Conservation (phyloP, 495 filamentous ascomycete species). For the Emericellopsis terricola region DNA sequence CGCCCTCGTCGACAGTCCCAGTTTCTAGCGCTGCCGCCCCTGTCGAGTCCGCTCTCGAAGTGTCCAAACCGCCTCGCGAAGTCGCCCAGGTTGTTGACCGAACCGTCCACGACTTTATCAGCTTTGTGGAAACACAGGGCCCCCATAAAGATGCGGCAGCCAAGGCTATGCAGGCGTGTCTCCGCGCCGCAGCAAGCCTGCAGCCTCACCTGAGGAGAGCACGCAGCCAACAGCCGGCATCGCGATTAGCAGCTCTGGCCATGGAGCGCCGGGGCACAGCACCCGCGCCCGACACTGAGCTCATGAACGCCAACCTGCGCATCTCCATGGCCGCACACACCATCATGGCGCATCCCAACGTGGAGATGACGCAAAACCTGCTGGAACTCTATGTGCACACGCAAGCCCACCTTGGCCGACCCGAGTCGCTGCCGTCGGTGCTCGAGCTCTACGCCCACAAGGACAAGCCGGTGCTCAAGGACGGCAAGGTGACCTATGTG, state of each 20-base stretch:
- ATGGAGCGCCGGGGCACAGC: constrained; percentile 5
- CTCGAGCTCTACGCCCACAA: constrained; percentile 77
- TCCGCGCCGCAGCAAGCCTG: neutral
- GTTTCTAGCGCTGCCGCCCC: neutral
- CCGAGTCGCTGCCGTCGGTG: constrained; percentile 56
- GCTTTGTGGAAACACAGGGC: no score
- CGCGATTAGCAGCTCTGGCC: constrained; percentile 13
- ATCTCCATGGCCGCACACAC: constrained; percentile 38
- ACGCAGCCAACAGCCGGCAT: constrained; percentile 4
- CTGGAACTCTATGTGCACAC: constrained; percentile 53
- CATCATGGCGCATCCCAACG: constrained; percentile 52
- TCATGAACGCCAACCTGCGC: constrained; percentile 16
- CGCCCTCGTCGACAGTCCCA: neutral
- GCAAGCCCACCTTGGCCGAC: constrained; percentile 49
- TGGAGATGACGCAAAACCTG: constrained; percentile 62
- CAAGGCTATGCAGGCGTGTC: constrained; percentile 12
- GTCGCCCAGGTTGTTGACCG: no score
- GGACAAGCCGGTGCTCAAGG: constrained; percentile 44
- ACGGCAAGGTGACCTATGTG: constrained; percentile 38
- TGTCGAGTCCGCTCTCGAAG: neutral
- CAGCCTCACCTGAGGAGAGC: constrained; percentile 3
- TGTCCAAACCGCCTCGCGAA: neutral
- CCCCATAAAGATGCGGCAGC: constrained; percentile 14
- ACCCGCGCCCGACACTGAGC: neutral
- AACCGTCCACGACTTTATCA: no score